Evolutionary conservation across 116 monocot species (phyloP), one percentile per base, ranked within the genome.

Genomic region (Posidonia oceanica): DNA sequence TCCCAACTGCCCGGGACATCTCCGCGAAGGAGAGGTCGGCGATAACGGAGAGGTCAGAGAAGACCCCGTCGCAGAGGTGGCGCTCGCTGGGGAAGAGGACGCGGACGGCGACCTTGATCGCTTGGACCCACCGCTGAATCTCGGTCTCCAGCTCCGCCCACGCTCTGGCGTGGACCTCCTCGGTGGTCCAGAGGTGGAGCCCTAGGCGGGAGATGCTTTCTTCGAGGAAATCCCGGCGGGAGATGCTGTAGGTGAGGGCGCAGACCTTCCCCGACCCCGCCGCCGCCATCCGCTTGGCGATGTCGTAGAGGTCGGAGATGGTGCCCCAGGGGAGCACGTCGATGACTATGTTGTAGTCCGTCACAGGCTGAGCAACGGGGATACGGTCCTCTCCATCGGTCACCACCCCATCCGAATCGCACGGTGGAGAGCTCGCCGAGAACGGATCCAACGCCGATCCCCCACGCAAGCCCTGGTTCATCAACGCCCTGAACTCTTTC

Each of bases 51-150:
- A 85, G 78, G 13, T 76, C 79, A 55, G 75, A 72, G 69, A 89
- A 89, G 67, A 89, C 77, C 22, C 80, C 83, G 55, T 85, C 76
- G 75, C 89, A 89, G 75, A 92, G 87, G 63, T 85, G 84, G 52
- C 93, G 89, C 85, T 97, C 97, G 76, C 87, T 87, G 52, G 92
- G 97, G 59, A 89, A 84, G 56, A 89, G 80, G 15, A 92, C 80
- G 23, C 78, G 83, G 66, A 82, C 75, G 7, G 80, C 77, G 14
- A 97, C 80, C 23, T 71, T 83, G 12, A 80, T 67, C n/a, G 84
- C 92, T 8, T 64, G 72, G 69, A 82, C 69, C 89, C 92, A 97
- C 7, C 89, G 79, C 18, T 77, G 29, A 65, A 89, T 89, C 72
- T 96, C 92, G 69, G 78, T 75, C 67, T 84, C 89, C 36, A 96